Percentiles rank a stretch among this genome's conserved stretches.
Evolutionary conservation across 1,284 basidiomycete genomes (phyloP).

Genomic region (Vanrija sp.): DNA sequence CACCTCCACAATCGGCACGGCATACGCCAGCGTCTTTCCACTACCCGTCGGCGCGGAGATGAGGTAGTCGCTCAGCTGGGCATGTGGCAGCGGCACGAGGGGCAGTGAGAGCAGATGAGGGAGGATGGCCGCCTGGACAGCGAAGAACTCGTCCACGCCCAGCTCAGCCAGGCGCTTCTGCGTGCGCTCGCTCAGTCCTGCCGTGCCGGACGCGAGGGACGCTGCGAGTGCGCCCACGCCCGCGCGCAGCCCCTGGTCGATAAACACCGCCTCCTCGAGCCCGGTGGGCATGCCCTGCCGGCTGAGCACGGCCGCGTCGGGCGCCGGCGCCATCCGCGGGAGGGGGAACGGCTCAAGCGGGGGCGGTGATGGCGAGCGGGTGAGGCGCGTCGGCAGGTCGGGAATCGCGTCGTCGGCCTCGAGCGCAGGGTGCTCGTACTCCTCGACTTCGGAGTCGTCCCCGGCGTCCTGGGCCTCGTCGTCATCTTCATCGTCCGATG

Average conservation of each 20-base stretch:
- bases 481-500: constrained; percentile 16
- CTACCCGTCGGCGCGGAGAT: constrained; percentile 98
- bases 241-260: constrained; percentile 59
- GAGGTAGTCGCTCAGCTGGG: constrained; percentile 75
- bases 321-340: constrained; percentile 65
- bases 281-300: constrained; percentile 74
- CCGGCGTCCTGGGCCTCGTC: constrained; percentile 15
- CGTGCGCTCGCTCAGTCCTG: constrained; percentile 60
- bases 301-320: constrained; percentile 63
- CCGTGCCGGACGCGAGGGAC: constrained; percentile 42
- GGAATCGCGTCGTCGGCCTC: constrained; percentile 6
- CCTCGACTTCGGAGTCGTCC: constrained; percentile 12
- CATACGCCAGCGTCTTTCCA: constrained; percentile 94
- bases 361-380: constrained; percentile 24
- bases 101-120: constrained; percentile 38
- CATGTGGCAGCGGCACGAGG: constrained; percentile 63
- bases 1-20: constrained; percentile 84
- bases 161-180: constrained; percentile 64
- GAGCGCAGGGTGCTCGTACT: constrained; percentile 8
- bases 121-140: constrained; percentile 51
- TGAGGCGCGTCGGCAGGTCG: constrained; percentile 14
- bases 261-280: constrained; percentile 65
- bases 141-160: constrained; percentile 77
- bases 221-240: constrained; percentile 52
- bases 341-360: constrained; percentile 60